Conservation (phyloP, 495 filamentous ascomycete species). For the Hypomontagnella submonticulosa region DNA sequence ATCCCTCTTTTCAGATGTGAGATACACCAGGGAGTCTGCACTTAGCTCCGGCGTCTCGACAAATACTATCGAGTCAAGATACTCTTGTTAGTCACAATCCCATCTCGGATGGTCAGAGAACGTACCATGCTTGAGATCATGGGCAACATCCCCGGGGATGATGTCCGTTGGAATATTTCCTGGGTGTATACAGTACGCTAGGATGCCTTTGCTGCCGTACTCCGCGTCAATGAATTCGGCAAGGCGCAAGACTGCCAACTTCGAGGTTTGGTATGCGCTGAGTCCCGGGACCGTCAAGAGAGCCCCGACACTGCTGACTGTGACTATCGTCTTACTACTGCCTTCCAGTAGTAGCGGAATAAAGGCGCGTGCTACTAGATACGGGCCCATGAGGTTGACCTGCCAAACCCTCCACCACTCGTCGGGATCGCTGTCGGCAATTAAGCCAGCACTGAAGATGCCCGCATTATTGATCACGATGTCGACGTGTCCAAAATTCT, state of each 20-base stretch:
- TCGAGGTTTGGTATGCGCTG: constrained; percentile 58
- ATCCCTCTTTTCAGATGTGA: constrained; percentile 58
- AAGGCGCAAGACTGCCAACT: constrained; percentile 62
- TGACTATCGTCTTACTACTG: constrained; percentile 58
- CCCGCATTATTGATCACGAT: constrained; percentile 68
- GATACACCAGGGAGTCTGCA: constrained; percentile 61
- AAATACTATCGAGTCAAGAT: constrained; percentile 44
- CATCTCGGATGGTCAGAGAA: background rate
- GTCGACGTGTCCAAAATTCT: constrained; percentile 56
- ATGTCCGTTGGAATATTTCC: constrained; percentile 62
- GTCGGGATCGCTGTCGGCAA: constrained; percentile 57
- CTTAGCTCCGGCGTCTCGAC: constrained; percentile 57
- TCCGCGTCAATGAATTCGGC: constrained; percentile 58
- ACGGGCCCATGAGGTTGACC: constrained; percentile 61
- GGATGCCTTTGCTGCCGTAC: constrained; percentile 58
- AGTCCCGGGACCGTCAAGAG: constrained; percentile 42
- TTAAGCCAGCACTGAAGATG: constrained; percentile 34
- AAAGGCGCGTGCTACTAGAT: constrained; percentile 55
- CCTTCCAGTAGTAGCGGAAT: constrained; percentile 58
- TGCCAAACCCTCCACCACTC: constrained; percentile 59
- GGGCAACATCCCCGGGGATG: constrained; percentile 27
- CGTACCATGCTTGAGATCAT: constrained; percentile 39
- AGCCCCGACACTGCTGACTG: constrained; percentile 57
- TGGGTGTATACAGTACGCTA: constrained; percentile 62
- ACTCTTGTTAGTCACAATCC: constrained; percentile 8